Base-by-base conservation (phyloP, 768 basidiomycete genomes). In the Lentinula detonsa region DNA sequence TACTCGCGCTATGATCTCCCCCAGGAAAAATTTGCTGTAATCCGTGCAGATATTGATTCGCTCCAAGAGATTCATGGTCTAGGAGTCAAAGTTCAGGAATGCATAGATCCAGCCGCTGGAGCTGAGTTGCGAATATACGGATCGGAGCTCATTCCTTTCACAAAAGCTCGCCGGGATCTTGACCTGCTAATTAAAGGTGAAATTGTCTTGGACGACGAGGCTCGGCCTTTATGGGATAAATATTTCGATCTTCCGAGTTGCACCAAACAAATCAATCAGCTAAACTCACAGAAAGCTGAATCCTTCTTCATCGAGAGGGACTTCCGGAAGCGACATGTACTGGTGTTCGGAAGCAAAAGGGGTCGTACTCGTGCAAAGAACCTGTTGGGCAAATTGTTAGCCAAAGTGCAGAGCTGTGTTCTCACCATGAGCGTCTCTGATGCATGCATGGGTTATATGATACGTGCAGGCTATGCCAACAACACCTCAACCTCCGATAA, bases 231-330 rank as follows among this genome's bases (percentile, higher is more conserved):
- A 3, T 85, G 84, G 83, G 78, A 81, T 53, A 76, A 78, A 16
- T 81, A 80, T 59, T 77, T 85, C 61, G 72, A 76, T 15, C 68
- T 72, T n/a, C 53, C 72, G n/a, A 77, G 75, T 60, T 78, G 81
- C 43, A 59, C 61, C 21, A 72, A 72, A 28, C 69, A 70, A 8
- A 56, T 85, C 33, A 73, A 75, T n/a, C 66, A 68, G 31, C 37
- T 81, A 21, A 77, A 77, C 62, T 13, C 13, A 8, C 70, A 73
- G 13, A 68, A 70, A 3, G 23, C 23, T 7, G 13, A 18, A 13
- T 58, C 61, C 3, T 72, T 73, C 42, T 78, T 75, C 59, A 70
- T 84, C 43, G 69, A 72, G 43, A 68, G 71, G 23, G 82, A 86
- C 62, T 65, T 62, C 46, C 76, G 77, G 16, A 70, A 67, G 1